Percentiles rank a stretch among this genome's conserved stretches.
Conservation (phyloP, 1,284 basidiomycete species). For the Prillingera fragicola region DNA sequence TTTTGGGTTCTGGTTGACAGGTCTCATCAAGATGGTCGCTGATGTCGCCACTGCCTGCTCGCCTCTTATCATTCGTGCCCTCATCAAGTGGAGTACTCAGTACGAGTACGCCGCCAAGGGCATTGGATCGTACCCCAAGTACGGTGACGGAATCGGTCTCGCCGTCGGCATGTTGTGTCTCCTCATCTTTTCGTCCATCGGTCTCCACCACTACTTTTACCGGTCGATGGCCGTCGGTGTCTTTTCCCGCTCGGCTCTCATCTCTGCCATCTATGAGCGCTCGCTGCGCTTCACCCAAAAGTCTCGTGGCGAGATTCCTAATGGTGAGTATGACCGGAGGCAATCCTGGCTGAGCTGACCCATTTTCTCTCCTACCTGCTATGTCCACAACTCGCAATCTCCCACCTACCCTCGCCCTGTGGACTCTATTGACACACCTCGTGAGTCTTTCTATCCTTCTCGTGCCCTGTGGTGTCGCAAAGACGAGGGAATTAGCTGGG, state of each 20-base stretch:
- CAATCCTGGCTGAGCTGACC: too few relatives aligned
- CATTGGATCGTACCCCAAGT: constrained; percentile 50
- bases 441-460: too few relatives aligned
- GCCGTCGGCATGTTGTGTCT: constrained; percentile 65
- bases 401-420: too few relatives aligned
- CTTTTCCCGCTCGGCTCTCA: constrained; percentile 75
- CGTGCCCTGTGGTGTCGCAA: too few relatives aligned
- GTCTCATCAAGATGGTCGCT: constrained; percentile 66
- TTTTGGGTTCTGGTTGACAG: constrained; percentile 75
- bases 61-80: constrained; percentile 70
- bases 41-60: constrained; percentile 69
- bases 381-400: too few relatives aligned
- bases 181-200: constrained; percentile 63
- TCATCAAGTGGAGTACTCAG: constrained; percentile 67
- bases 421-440: too few relatives aligned
- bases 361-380: too few relatives aligned
- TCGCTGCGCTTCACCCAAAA: constrained; percentile 73
- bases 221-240: constrained; percentile 65
- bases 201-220: constrained; percentile 65
- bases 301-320: constrained; percentile 73
- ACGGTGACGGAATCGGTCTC: constrained; percentile 70
- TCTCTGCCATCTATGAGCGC: constrained; percentile 78
- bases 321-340: constrained; percentile 59
- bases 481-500: too few relatives aligned
- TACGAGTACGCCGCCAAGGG: constrained; percentile 57